Evolutionary conservation across 148 eudicot species (phyloP), one percentile per base, ranked within the genome.

Genomic region (Linanthus parryae): DNA sequence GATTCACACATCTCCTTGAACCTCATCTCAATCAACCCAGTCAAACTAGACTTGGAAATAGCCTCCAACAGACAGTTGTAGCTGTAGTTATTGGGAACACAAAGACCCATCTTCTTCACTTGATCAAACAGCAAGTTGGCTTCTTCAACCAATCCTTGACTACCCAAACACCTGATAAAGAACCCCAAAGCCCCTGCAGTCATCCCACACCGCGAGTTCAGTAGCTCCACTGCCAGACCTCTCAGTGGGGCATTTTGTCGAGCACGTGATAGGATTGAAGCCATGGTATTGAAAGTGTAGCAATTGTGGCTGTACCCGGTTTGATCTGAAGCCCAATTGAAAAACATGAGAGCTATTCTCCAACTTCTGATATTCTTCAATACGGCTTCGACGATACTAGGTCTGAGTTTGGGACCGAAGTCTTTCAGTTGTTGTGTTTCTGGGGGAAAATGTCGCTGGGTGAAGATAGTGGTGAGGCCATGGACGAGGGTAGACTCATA

Each of bases 231-330:
- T 13, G 61, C 63, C 4, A 84, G 67, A 27, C 7, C 52, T 23
- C 63, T 81, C 75, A 88, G 62, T 48, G 67, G 49, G 77, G 74
- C 84, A 81, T 72, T 84, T 77, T 67, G 96, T 72, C 94, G 90
- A 88, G 67, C 89, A 79, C 52, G 30, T 77, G 86, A 68, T 54
- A 88, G 89, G 57, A 77, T 59, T 23, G 71, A 66, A 33, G 96
- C 96, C 84, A 88, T 81, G 30, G 77, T 65, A 59, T 88, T 88
- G 35, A 52, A 79, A 47, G 79, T 61, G 59, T 84, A 84, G n/a
- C 82, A 72, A 59, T 60, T 84, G 35, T 88, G 97, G 36, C 19
- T 44, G 42, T 74, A 88, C 59, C 84, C 89, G 21, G 22, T 11
- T 73, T 70, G 90, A 8, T 42, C 44, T 21, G 78, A 73, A 3